phyloP scores from a whole-genome alignment of 208 protist species.

The Crithidia mellificae region DNA sequence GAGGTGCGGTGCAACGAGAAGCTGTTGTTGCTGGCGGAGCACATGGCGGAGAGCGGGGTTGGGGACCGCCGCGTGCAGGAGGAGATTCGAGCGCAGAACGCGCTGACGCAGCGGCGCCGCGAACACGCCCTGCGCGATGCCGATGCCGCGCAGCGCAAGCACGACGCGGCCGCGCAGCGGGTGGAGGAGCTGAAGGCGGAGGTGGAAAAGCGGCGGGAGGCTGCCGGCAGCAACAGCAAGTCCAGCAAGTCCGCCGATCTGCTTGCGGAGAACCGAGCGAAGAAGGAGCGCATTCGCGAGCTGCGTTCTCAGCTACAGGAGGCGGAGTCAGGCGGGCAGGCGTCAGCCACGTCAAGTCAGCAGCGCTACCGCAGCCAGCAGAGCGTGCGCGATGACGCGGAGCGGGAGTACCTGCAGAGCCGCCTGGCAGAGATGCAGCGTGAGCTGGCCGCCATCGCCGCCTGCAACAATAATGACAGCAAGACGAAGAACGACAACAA shows the following conservation, averaged over 20 bases:
- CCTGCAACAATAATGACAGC: no score
- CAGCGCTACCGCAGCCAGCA: conserved; percentile 1
- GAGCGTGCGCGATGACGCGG: conserved; percentile 33
- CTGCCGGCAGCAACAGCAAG: conserved; percentile 1
- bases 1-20: conserved; percentile 80
- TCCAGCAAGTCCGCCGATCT: conserved; percentile 27
- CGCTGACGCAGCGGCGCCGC: conserved; percentile 62
- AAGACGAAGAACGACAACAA: no score
- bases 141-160: conserved; percentile 49
- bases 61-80: conserved; percentile 54
- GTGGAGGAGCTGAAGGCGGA: conserved; percentile 42
- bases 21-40: conserved; percentile 52
- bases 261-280: conserved; percentile 37
- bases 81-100: conserved; percentile 62
- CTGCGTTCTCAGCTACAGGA: conserved; percentile 39
- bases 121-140: conserved; percentile 59
- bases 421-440: conserved; percentile 51
- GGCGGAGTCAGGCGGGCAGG: conserved; percentile 1
- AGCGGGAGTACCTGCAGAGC: conserved; percentile 51
- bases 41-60: conserved; percentile 34
- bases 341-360: not conserved
- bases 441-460: conserved; percentile 24
- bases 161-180: conserved; percentile 39
- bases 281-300: conserved; percentile 37
- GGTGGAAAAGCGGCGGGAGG: conserved; percentile 21